These are phyloP conservation scores for Evansstolkia leycettana DNA, from an alignment of 495 filamentous ascomycete genomes.

Conservation along the genomic window DNA sequence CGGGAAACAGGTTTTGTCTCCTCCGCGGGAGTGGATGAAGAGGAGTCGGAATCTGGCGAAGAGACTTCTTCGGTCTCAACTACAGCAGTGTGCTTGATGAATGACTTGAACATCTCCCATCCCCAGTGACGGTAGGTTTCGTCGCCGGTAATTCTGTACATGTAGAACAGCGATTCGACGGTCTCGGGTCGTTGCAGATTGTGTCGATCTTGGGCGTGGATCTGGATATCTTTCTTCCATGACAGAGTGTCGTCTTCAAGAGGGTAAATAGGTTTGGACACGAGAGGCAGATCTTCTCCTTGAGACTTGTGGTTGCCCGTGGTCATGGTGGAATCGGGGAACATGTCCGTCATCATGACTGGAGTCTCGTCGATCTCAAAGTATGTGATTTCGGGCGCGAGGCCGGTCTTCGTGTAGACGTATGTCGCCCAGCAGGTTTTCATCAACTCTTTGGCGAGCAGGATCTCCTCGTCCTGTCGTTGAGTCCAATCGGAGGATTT, in stretches of 20 bases:
- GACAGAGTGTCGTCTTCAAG: conserved; percentile 10
- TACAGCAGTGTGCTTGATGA: conserved; percentile 70
- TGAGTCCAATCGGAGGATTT: conserved; percentile 57
- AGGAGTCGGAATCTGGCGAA: conserved; percentile 5
- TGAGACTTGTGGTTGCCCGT: conserved; percentile 10
- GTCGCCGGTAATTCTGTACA: conserved; percentile 97
- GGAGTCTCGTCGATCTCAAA: conserved; percentile 56
- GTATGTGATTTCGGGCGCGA: conserved; percentile 86
- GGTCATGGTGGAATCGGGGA: conserved; percentile 19
- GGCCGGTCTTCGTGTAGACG: conserved; percentile 68
- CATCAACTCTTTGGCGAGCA: conserved; percentile 76
- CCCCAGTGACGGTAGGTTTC: conserved; percentile 88
- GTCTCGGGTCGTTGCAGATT: conserved; percentile 97
- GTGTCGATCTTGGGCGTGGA: conserved; percentile 66
- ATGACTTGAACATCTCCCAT: conserved; percentile 95
- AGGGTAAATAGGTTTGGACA: conserved; percentile 20
- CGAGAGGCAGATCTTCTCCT: conserved; percentile 17
- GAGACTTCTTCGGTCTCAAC: conserved; percentile 25
- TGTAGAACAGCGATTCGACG: conserved; percentile 88
- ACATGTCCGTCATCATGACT: conserved; percentile 28
- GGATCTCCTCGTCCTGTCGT: conserved; percentile 75
- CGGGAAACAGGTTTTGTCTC: conserved; percentile 5
- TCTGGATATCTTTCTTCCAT: conserved; percentile 64
- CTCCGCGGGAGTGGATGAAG: conserved; percentile 2
- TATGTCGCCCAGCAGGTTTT: conserved; percentile 99